Percentiles rank a stretch among this genome's conserved stretches.
These are phyloP conservation scores for Penicillium manginii DNA, from an alignment of 495 filamentous ascomycete species.

Conservation along the genomic window DNA sequence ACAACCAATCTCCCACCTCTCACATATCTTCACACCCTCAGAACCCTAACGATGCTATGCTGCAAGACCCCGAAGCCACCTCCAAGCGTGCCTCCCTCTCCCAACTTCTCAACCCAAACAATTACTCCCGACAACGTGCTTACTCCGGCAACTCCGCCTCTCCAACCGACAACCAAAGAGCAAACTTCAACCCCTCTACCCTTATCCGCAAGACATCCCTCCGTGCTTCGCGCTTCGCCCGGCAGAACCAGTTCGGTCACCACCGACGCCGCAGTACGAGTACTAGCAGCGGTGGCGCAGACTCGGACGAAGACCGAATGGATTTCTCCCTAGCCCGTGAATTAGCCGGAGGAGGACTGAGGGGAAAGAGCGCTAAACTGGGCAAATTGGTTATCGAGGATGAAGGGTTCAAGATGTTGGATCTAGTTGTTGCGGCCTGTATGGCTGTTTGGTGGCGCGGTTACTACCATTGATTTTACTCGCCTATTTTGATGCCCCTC, in stretches of 20 bases:
- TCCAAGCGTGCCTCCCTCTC: conserved; percentile 40
- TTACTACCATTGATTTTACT: conserved; percentile 61
- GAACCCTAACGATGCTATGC: neutral
- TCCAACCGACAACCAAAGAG: conserved; percentile 1
- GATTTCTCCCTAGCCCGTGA: conserved; percentile 79
- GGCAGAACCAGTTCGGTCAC: conserved; percentile 21
- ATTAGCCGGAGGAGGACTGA: conserved; percentile 76
- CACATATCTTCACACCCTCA: conserved; percentile 16
- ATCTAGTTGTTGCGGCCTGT: conserved; percentile 88
- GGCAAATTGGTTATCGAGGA: conserved; percentile 90
- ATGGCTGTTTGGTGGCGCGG: conserved; percentile 91
- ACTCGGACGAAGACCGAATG: conserved; percentile 50
- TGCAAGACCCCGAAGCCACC: conserved; percentile 12
- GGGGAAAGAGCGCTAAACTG: conserved; percentile 85
- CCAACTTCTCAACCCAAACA: conserved; percentile 40
- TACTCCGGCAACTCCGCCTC: conserved; percentile 25
- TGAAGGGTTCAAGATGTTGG: conserved; percentile 93
- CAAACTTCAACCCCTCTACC: conserved; percentile 13
- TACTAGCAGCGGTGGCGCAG: conserved; percentile 33
- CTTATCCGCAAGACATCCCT: conserved; percentile 28
- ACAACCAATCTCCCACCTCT: conserved; percentile 23
- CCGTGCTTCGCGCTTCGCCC: conserved; percentile 23
- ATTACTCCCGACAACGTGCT: conserved; percentile 33
- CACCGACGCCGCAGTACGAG: conserved; percentile 27
- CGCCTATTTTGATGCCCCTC: neutral